Evolutionary conservation across 352 stramenopile genomes (phyloP).

Genomic region (Phytopythium kandeliae): DNA sequence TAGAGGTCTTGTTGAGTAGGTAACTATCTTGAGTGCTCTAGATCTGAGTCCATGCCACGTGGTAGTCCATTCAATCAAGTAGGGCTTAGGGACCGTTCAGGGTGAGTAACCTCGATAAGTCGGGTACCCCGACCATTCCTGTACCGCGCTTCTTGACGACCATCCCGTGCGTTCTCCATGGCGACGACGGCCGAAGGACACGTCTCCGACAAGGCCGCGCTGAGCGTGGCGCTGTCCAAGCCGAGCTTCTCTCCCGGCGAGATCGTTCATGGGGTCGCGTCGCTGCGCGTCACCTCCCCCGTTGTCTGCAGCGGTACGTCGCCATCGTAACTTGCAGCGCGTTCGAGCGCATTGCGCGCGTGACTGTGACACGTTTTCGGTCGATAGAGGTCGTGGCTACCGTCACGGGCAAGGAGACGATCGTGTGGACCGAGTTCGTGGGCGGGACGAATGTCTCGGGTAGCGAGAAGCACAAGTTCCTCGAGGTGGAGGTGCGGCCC

Average conservation of each 20-base stretch:
- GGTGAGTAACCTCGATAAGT: no score
- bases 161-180: background rate
- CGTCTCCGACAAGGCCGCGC: conserved; percentile 19
- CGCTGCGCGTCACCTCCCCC: conserved; percentile 19
- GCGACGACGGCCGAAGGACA: background rate
- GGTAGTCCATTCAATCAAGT: no score
- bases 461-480: conserved; percentile 8
- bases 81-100: no score
- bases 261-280: conserved; percentile 18
- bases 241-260: conserved; percentile 22
- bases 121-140: no score
- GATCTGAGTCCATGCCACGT: no score
- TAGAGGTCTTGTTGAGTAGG: no score
- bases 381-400: conserved; percentile 16
- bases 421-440: conserved; percentile 25
- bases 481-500: background rate
- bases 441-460: background rate
- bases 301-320: conserved; percentile 24
- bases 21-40: no score
- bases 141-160: background rate
- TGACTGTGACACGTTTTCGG: background rate
- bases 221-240: conserved; percentile 17
- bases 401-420: conserved; percentile 22
- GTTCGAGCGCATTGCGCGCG: background rate
- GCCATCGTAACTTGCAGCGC: background rate